These are phyloP conservation scores for Acanthamoeba castellanii DNA, from an alignment of 208 protist genomes.

Conservation along the genomic window DNA sequence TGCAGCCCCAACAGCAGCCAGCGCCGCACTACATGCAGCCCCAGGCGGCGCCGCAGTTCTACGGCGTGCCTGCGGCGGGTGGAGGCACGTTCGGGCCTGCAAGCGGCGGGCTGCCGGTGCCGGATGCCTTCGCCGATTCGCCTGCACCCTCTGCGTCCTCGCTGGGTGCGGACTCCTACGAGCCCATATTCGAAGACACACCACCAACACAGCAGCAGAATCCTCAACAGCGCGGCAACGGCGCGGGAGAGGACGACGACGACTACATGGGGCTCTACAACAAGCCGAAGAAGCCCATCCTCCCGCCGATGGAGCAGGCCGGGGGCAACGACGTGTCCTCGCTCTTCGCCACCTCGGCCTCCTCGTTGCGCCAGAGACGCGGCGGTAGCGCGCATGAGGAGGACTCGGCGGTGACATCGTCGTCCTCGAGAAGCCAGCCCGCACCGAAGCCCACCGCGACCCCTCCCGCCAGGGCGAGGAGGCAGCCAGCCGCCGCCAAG, in stretches of 20 bases:
- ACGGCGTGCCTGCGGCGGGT: not conserved
- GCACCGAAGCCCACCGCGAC: not conserved
- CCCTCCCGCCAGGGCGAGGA: not conserved
- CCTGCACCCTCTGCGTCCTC: not conserved
- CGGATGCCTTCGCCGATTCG: not conserved
- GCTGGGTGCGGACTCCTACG: not conserved
- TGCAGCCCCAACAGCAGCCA: not conserved
- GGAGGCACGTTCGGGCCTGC: not conserved
- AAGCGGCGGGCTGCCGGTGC: not conserved
- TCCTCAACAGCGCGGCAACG: not conserved
- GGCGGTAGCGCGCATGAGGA: not conserved
- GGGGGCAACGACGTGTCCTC: not conserved
- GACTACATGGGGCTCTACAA: constrained; percentile 42
- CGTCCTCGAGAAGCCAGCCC: not conserved
- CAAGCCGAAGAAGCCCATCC: constrained; percentile 1
- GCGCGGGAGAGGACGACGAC: not conserved
- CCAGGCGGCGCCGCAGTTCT: not conserved
- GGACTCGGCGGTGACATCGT: not conserved
- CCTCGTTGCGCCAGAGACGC: not conserved
- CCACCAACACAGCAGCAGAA: not conserved
- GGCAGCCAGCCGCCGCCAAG: not conserved
- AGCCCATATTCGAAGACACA: constrained; percentile 17
- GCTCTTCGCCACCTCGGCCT: constrained; percentile 10
- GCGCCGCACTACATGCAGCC: not conserved
- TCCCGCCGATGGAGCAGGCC: not conserved